Conservation (phyloP, 345 rosid genomes). For the Physaria fendleri region DNA sequence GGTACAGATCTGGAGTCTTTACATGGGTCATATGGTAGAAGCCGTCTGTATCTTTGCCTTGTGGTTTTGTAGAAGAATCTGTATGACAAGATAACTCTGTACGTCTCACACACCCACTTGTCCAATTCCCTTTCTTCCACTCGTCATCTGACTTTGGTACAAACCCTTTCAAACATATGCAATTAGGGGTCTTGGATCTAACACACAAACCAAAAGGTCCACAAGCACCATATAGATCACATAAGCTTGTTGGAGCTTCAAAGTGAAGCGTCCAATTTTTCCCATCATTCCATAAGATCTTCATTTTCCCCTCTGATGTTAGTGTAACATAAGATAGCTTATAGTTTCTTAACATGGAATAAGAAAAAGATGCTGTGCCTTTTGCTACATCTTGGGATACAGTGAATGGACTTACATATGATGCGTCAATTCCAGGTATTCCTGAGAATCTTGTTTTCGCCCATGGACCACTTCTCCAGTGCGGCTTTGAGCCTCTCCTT, state of each 20-base stretch:
- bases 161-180: constrained; percentile 22
- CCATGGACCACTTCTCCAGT: constrained; percentile 30
- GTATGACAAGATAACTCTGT: constrained; percentile 3
- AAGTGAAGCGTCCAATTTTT: background rate
- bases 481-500: constrained; percentile 7
- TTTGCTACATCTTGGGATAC: constrained; percentile 1
- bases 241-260: background rate
- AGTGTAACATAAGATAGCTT: background rate
- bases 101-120: constrained; percentile 15
- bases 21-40: background rate
- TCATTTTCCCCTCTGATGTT: background rate
- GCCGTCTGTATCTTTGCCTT: background rate
- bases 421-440: background rate
- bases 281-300: background rate
- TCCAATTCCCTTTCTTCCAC: constrained; percentile 12
- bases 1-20: constrained; percentile 5
- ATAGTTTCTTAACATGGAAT: background rate
- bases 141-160: constrained; percentile 12
- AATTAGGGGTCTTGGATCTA: background rate
- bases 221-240: constrained; percentile 10
- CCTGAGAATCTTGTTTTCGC: constrained; percentile 14
- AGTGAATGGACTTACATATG: constrained; percentile 5
- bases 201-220: constrained; percentile 20
- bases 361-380: constrained; percentile 8
- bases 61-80: background rate